Evolutionary conservation across 305 asterid genomes (phyloP).

Genomic region (Fraxinus xanthoxyloides): DNA sequence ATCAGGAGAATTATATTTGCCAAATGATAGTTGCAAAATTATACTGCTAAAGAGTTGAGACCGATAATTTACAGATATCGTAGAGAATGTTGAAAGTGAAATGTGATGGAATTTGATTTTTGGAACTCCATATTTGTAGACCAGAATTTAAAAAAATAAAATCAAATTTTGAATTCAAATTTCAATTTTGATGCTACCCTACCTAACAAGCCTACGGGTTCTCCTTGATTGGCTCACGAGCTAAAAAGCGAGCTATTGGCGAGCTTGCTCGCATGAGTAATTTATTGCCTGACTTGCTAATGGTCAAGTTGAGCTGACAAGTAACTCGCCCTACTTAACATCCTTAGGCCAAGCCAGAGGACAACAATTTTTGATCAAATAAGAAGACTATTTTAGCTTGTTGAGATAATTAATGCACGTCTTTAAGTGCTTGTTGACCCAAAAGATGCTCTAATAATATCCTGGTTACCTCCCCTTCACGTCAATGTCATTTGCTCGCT

Average conservation of each 20-base stretch:
- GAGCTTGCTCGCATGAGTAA: not conserved
- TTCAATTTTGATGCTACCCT: not conserved
- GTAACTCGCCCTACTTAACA: not conserved
- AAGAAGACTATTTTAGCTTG: not conserved
- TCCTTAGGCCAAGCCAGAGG: not conserved
- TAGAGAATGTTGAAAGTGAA: not conserved
- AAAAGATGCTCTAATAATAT: too few relatives aligned
- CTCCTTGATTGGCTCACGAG: not conserved
- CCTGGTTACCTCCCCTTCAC: too few relatives aligned
- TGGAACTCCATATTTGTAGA: too few relatives aligned
- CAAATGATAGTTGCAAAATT: too few relatives aligned
- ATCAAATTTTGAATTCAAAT: too few relatives aligned
- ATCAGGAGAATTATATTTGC: not conserved
- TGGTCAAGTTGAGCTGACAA: not conserved
- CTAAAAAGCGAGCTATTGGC: not conserved
- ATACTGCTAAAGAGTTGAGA: not conserved
- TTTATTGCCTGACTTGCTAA: not conserved
- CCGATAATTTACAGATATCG: not conserved
- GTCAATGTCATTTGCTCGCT: too few relatives aligned
- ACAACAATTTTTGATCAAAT: not conserved
- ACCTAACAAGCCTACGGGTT: not conserved
- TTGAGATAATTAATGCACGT: not conserved
- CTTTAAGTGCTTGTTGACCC: not conserved
- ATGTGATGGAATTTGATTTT: not conserved
- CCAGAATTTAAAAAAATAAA: not conserved